Conservation (phyloP, 148 eudicot genomes). For the Beta vulgaris region DNA sequence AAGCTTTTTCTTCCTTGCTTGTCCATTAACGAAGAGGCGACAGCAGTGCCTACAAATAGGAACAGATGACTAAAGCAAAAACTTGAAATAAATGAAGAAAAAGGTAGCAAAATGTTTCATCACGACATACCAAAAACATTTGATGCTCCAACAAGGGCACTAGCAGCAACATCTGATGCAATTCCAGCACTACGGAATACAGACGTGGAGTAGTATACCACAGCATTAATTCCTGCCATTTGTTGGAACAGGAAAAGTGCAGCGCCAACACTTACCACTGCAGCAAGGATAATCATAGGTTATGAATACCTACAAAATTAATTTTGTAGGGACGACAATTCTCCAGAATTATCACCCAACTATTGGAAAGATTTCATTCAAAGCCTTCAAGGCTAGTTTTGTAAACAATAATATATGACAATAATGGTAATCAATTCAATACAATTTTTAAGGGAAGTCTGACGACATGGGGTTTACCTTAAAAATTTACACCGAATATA, state of each 20-base stretch:
- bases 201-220: slow-evolving; percentile 90
- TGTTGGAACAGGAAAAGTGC: slow-evolving; percentile 97
- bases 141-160: slow-evolving; percentile 94
- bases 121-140: slow-evolving; percentile 74
- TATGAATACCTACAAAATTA: background rate
- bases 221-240: slow-evolving; percentile 97
- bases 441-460: too few species aligned
- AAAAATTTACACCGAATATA: too few species aligned
- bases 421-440: too few species aligned
- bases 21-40: slow-evolving; percentile 95
- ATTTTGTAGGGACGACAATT: background rate
- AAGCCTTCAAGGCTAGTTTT: too few species aligned
- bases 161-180: slow-evolving; percentile 97
- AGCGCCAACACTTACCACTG: slow-evolving; percentile 97
- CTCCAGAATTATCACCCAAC: too few species aligned
- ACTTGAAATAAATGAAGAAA: background rate
- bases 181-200: slow-evolving; percentile 96
- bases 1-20: slow-evolving; percentile 95
- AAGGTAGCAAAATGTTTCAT: background rate
- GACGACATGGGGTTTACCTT: too few species aligned
- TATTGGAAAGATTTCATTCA: too few species aligned
- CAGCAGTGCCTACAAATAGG: slow-evolving; percentile 60
- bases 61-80: background rate
- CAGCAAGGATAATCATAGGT: slow-evolving; percentile 9
- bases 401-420: too few species aligned